Evolutionary conservation across 139 green algal genomes (phyloP), one percentile per base, ranked within the genome.

Genomic region (Ettlia oleoabundans): DNA sequence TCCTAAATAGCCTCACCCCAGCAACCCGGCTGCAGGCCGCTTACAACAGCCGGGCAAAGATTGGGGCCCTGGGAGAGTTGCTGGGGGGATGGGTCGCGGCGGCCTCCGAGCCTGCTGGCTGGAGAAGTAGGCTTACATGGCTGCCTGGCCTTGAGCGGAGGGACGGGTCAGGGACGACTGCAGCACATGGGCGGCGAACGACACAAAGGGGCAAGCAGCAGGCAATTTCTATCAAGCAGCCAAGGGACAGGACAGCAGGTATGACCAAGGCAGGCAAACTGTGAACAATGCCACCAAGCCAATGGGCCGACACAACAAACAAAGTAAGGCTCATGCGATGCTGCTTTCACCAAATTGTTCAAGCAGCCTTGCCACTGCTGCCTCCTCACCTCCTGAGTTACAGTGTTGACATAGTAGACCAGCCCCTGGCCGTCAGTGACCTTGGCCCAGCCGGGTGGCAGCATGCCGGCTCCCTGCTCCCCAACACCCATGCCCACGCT

Each of bases 371-470:
- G 35, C 2, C 65, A 15, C 33, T 1, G 33, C 65, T 8, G 1
- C 18, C 65, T 18, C 65, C 33, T 40, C 47, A 30, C 55, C 75
- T 81, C 75, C 58, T 81, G 58, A 15, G 75, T 81, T 10, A 71
- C 75, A 28, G 70, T 55, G 75, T 81, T 81, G 28, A 71, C 58
- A 21, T 83, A 83, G 78, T 83, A 83, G 13, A 83, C 78, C 51
- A 69, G 65, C 22, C 78, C 65, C 51, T 77, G 47, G 66, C 55
- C 51, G 35, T 83, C 65, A 26, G 65, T 61, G 21, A 82, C 76
- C 76, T 82, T 74, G 42, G 76, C 42, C 76, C 76, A 82, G 76
- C 76, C 76, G 26, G 76, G 62, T 1, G 76, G 76, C 76, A 82
- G 76, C 62, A 65, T 67, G 24, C 65, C n/a, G n/a, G n/a, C n/a